Evolutionary conservation across 2,329 filamentous ascomycete species (phyloP).

Genomic region (Botryosphaeria agaves): DNA sequence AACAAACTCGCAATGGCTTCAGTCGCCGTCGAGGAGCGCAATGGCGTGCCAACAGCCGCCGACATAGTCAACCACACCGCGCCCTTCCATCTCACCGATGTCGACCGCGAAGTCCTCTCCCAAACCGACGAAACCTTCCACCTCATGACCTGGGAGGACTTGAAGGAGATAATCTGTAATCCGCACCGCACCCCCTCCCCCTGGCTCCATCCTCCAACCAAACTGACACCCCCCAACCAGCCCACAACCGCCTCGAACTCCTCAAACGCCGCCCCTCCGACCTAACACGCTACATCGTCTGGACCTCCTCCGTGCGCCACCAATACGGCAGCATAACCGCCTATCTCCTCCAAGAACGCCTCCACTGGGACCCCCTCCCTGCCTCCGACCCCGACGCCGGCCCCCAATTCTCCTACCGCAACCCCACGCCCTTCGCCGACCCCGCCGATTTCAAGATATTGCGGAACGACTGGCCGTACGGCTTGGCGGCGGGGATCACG

Average conservation of each 20-base stretch:
- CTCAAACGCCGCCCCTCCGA: slow-evolving; percentile 42
- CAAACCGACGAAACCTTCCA: slow-evolving; percentile 35
- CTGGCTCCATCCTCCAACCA: slow-evolving; percentile 11
- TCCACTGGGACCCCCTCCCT: slow-evolving; percentile 30
- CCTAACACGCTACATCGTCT: slow-evolving; percentile 40
- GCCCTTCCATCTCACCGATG: slow-evolving; percentile 30
- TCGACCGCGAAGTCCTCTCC: slow-evolving; percentile 30
- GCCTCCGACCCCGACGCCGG: slow-evolving; percentile 6
- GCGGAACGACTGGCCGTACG: slow-evolving; percentile 48
- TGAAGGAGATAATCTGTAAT: slow-evolving; percentile 34
- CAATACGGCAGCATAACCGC: slow-evolving; percentile 37
- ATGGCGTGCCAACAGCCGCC: slow-evolving; percentile 6
- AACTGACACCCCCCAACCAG: no score
- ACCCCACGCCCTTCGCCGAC: slow-evolving; percentile 35
- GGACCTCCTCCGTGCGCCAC: slow-evolving; percentile 36
- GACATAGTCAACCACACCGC: slow-evolving; percentile 14
- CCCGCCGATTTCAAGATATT: slow-evolving; percentile 37
- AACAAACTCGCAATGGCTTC: no score
- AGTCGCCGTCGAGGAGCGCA: no score
- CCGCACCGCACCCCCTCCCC: slow-evolving; percentile 2
- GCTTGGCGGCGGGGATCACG: slow-evolving; percentile 32
- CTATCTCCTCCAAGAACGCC: slow-evolving; percentile 36
- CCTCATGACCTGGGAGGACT: slow-evolving; percentile 32
- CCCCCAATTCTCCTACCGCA: slow-evolving; percentile 24
- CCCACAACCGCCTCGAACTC: slow-evolving; percentile 34